Base-by-base conservation (phyloP, 2,329 filamentous ascomycete genomes). In the Westerdykella sp. region DNA sequence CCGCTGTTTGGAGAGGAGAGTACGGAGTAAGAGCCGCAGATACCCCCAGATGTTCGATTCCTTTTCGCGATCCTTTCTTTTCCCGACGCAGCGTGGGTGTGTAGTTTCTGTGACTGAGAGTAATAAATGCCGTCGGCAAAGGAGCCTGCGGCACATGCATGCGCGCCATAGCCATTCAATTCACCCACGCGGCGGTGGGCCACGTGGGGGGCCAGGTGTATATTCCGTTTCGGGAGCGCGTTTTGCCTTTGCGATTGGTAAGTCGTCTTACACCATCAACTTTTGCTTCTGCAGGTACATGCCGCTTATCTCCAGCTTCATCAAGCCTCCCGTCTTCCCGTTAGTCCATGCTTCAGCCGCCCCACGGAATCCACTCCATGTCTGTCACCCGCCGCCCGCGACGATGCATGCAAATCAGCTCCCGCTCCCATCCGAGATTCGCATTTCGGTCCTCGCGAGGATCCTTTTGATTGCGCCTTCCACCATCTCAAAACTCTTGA, bases 351-450 rank as follows among this genome's bases (percentile, higher is more conserved):
- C 25, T 41, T 39, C 34, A 51, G 25, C 25, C 25, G 58, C 58
- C 59, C 59, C 57, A 60, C 57, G 57, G 31, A 53, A 46, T 37
- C 44, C 51, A 46, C 51, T 44, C 38, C n/a, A n/a, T n/a, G n/a
- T n/a, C n/a, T n/a, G n/a, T n/a, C n/a, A n/a, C n/a, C n/a, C 50
- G 42, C 43, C 46, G 44, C 49, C 34, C 42, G 23, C 47, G 48
- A 50, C 45, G 35, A 48, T 50, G 46, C 49, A 50, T 51, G 46
- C 43, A 43, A 37, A 37, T 30, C 38, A 43, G 40, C 39, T 43
- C 11, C 11, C 25, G 9, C n/a, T n/a, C n/a, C n/a, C n/a, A 7
- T 10, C 25, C 25, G 25, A 12, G 9, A 28, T 50, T 47, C 47
- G 41, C 31, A 41, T 53, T 47, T 44, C 39, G 39, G 41, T 23